Evolutionary conservation across 2,329 filamentous ascomycete species (phyloP).

Genomic region (Ascochyta pisi): DNA sequence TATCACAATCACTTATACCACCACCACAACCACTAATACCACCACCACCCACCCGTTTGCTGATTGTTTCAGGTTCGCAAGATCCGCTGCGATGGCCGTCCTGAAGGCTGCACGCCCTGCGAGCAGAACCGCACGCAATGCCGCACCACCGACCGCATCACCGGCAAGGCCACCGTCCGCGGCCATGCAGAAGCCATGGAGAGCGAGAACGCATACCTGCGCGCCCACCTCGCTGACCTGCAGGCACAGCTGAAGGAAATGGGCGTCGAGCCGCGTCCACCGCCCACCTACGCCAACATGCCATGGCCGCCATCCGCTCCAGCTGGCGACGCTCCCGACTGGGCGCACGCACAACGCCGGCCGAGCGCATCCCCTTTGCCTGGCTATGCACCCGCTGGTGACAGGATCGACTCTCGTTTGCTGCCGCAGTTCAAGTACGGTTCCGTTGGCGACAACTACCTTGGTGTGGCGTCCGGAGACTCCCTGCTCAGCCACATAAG

Average conservation of each 20-base stretch:
- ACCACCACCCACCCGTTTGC: background rate
- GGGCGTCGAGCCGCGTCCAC: constrained; percentile 66
- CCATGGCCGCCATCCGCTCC: constrained; percentile 24
- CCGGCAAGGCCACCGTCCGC: constrained; percentile 77
- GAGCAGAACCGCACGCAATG: constrained; percentile 77
- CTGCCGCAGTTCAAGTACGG: constrained; percentile 57
- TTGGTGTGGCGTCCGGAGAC: constrained; percentile 69
- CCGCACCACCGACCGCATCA: constrained; percentile 86
- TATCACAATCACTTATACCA: background rate
- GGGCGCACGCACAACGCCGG: constrained; percentile 31
- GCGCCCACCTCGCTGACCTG: constrained; percentile 70
- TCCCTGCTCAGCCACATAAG: constrained; percentile 75
- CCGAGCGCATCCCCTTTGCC: constrained; percentile 36
- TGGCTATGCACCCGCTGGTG: constrained; percentile 32
- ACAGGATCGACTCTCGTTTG: constrained; percentile 29
- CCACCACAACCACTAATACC: background rate
- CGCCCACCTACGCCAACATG: constrained; percentile 47
- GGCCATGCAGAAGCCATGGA: constrained; percentile 82
- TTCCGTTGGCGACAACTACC: constrained; percentile 66
- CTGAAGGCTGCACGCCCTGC: constrained; percentile 84
- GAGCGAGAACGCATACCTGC: constrained; percentile 71
- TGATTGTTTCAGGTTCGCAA: constrained; percentile 70
- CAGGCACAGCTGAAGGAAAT: constrained; percentile 69
- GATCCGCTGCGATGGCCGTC: constrained; percentile 82
- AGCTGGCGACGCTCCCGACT: constrained; percentile 27